phyloP scores from a whole-genome alignment of 2,329 filamentous ascomycete species.

The Aspergillus sp. region DNA sequence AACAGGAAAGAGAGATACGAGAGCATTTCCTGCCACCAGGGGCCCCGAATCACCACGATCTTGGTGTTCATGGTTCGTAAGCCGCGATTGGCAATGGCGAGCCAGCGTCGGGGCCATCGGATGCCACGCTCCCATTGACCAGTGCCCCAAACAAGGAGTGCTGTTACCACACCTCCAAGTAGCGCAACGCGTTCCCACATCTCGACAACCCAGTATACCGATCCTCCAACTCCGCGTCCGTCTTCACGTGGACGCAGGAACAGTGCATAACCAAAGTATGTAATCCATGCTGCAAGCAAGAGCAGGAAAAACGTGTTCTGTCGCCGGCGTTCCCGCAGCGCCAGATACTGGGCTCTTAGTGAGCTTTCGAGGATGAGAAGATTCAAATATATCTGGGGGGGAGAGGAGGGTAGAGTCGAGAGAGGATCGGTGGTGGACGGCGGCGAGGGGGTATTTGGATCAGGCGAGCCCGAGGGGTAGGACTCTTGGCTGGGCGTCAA shows the following conservation, averaged over 20 bases:
- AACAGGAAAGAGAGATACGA: slow-evolving; percentile 75
- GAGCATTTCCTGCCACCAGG: slow-evolving; percentile 76
- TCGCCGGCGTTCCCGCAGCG: slow-evolving; percentile 79
- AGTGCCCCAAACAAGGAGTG: slow-evolving; percentile 84
- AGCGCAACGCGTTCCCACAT: slow-evolving; percentile 87
- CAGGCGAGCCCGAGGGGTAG: slow-evolving; percentile 19
- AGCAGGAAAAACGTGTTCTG: slow-evolving; percentile 92
- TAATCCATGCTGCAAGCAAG: slow-evolving; percentile 75
- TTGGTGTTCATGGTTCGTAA: slow-evolving; percentile 94
- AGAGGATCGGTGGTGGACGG: slow-evolving; percentile 65
- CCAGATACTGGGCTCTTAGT: slow-evolving; percentile 87
- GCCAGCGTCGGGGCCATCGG: slow-evolving; percentile 89
- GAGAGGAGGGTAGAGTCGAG: slow-evolving; percentile 80
- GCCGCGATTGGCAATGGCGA: slow-evolving; percentile 84
- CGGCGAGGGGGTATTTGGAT: slow-evolving; percentile 47
- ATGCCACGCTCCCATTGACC: slow-evolving; percentile 96
- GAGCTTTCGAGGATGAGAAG: slow-evolving; percentile 95
- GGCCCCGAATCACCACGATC: slow-evolving; percentile 80
- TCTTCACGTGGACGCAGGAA: slow-evolving; percentile 97
- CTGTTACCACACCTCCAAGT: slow-evolving; percentile 85
- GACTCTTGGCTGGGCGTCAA: slow-evolving; percentile 18
- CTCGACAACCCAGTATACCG: slow-evolving; percentile 94
- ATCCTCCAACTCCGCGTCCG: slow-evolving; percentile 84
- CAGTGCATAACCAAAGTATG: slow-evolving; percentile 82
- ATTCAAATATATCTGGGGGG: slow-evolving; percentile 96